phyloP scores from a whole-genome alignment of 2,329 filamentous ascomycete genomes.

The Dactylellina parvicollis region DNA sequence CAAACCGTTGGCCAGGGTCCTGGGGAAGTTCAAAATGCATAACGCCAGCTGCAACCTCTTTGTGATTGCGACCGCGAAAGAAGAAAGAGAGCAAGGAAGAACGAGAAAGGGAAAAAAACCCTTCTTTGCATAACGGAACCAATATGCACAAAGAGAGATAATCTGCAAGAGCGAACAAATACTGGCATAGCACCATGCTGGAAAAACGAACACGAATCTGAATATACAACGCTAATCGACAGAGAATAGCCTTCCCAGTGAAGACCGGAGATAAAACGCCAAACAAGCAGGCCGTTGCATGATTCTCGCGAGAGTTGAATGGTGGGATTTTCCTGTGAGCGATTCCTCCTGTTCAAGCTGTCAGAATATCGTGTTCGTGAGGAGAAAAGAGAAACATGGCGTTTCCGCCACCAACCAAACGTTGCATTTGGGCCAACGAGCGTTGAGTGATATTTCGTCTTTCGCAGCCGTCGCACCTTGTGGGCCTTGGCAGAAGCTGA shows the following conservation, averaged over 20 bases:
- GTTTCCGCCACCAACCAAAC: slow-evolving; percentile 51
- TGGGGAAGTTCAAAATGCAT: slow-evolving; percentile 15
- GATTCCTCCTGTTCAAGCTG: slow-evolving; percentile 27
- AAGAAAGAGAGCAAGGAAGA: slow-evolving; percentile 15
- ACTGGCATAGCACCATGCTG: slow-evolving; percentile 6
- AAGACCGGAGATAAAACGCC: slow-evolving; percentile 40
- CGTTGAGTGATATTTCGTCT: slow-evolving; percentile 47
- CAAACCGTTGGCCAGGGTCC: slow-evolving; percentile 14
- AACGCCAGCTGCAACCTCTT: slow-evolving; percentile 17
- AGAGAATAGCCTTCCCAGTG: slow-evolving; percentile 23
- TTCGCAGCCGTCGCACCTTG: slow-evolving; percentile 23
- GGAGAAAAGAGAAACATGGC: slow-evolving; percentile 54
- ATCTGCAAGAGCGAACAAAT: slow-evolving; percentile 20
- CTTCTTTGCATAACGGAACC: slow-evolving; percentile 49
- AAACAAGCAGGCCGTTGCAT: slow-evolving; percentile 49
- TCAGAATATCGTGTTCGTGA: slow-evolving; percentile 53
- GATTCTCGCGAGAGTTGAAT: slow-evolving; percentile 5
- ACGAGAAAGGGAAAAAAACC: slow-evolving; percentile 14
- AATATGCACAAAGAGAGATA: slow-evolving; percentile 11
- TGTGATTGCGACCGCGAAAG: slow-evolving; percentile 50
- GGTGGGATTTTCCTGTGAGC: slow-evolving; percentile 13
- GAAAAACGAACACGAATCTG: slow-evolving; percentile 4
- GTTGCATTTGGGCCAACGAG: slow-evolving; percentile 50
- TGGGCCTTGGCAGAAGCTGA: slow-evolving; percentile 13
- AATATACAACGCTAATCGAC: slow-evolving; percentile 18